These are phyloP conservation scores for Elsinoe ampelina DNA, from an alignment of 2,329 filamentous ascomycete genomes.

Conservation along the genomic window DNA sequence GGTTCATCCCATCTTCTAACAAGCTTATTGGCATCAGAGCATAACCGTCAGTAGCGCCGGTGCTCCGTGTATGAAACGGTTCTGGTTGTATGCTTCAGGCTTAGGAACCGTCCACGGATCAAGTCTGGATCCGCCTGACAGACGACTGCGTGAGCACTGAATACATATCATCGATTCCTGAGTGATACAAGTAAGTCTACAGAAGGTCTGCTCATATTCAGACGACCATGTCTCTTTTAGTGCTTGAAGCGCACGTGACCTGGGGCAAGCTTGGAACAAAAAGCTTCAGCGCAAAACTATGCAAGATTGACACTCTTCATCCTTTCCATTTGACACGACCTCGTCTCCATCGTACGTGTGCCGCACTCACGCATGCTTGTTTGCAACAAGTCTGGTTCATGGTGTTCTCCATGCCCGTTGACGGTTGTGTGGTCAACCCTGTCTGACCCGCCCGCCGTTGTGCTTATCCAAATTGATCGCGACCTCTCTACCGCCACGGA, in stretches of 20 bases:
- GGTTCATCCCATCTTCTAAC: background rate
- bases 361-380: too few relatives aligned
- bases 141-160: background rate
- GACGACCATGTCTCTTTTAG: too few relatives aligned
- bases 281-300: too few relatives aligned
- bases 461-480: constrained; percentile 7
- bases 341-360: too few relatives aligned
- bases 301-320: too few relatives aligned
- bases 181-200: too few relatives aligned
- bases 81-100: background rate
- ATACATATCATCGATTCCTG: too few relatives aligned
- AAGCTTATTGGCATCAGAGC: constrained; percentile 11
- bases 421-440: constrained; percentile 10
- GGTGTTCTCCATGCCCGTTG: constrained; percentile 2
- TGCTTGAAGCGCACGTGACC: too few relatives aligned
- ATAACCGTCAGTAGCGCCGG: constrained; percentile 5
- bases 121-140: background rate
- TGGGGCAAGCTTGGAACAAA: too few relatives aligned
- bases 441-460: constrained; percentile 1
- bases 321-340: too few relatives aligned
- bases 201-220: too few relatives aligned
- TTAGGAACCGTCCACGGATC: background rate
- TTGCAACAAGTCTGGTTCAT: background rate
- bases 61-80: background rate
- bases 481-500: background rate